Evolutionary conservation across 306 rosid species (phyloP).

Genomic region (Vigna mungo): DNA sequence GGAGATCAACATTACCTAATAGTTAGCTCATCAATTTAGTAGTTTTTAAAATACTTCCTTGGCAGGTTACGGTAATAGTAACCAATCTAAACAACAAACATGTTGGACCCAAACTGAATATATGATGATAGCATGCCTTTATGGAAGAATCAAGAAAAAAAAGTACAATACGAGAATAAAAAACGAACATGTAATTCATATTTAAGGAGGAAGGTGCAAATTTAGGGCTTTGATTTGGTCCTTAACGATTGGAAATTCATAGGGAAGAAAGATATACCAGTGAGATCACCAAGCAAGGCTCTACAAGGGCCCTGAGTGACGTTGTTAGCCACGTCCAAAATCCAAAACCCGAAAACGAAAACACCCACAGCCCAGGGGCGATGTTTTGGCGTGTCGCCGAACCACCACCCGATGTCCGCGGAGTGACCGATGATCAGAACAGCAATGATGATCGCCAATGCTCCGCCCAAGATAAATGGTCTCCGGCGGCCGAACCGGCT

Average conservation of each 20-base stretch:
- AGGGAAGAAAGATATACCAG: constrained; percentile 53
- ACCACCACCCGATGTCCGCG: constrained; percentile 84
- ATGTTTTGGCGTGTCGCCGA: constrained; percentile 61
- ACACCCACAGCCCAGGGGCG: constrained; percentile 66
- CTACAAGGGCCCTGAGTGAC: constrained; percentile 87
- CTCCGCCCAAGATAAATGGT: constrained; percentile 77
- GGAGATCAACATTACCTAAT: not conserved
- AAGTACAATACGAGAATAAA: not conserved
- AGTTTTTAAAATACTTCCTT: not conserved
- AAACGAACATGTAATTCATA: not conserved
- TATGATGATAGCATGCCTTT: not conserved
- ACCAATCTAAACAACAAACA: not conserved
- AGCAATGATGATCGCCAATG: constrained; percentile 55
- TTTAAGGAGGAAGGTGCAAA: not conserved
- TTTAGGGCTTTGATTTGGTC: constrained; percentile 1
- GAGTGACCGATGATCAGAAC: constrained; percentile 78
- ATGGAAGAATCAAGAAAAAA: not conserved
- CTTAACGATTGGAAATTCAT: not conserved
- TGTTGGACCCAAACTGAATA: not conserved
- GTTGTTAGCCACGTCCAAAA: constrained; percentile 84
- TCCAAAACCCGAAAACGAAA: constrained; percentile 87
- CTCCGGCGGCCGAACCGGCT: constrained; percentile 92
- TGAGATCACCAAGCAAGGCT: constrained; percentile 93
- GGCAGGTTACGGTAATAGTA: not conserved
- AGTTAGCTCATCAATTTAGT: not conserved